These are phyloP conservation scores for Plantago rigida DNA, from an alignment of 305 asterid species.

Conservation along the genomic window DNA sequence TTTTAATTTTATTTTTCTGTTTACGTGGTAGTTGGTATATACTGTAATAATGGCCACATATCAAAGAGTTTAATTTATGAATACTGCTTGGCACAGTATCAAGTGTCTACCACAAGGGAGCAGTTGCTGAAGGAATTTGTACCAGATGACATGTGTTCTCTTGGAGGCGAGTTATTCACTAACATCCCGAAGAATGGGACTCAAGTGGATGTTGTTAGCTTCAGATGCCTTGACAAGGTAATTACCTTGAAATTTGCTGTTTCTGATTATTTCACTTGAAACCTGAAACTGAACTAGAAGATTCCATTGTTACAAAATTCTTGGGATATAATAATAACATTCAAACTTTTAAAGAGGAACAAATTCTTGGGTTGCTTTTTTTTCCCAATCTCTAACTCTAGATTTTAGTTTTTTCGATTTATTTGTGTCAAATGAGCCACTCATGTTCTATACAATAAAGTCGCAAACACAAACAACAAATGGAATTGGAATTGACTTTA, in stretches of 20 bases:
- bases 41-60: background rate
- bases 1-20: background rate
- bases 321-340: no score
- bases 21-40: background rate
- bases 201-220: conserved; percentile 31
- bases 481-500: no score
- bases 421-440: no score
- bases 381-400: no score
- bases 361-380: no score
- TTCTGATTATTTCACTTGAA: background rate
- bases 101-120: conserved; percentile 41
- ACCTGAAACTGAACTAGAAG: no score
- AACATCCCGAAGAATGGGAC: conserved; percentile 36
- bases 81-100: conserved; percentile 41
- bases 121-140: conserved; percentile 61
- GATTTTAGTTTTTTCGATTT: no score
- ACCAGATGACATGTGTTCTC: conserved; percentile 57
- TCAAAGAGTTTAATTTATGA: background rate
- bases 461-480: no score
- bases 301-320: no score
- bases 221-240: conserved; percentile 40
- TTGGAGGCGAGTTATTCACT: conserved; percentile 45
- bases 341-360: no score
- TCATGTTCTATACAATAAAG: no score
- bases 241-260: background rate